A percentile compares a stretch with the other conserved stretches of the same genome.
These are phyloP conservation scores for Cladophialophora immunda DNA, from an alignment of 2,329 filamentous ascomycete species.

Conservation along the genomic window DNA sequence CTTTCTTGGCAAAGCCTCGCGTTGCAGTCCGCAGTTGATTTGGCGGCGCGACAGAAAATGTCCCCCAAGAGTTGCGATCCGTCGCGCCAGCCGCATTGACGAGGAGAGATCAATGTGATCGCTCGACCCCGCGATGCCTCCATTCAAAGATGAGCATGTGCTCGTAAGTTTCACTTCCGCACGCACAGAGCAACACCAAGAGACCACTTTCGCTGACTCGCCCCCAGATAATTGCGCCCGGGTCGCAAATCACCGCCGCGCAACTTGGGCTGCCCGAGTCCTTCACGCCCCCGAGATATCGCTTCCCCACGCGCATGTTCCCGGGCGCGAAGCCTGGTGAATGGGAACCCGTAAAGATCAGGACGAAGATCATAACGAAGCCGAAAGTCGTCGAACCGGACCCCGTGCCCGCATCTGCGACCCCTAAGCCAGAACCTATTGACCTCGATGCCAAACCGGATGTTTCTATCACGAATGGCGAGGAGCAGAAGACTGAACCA, in stretches of 20 bases:
- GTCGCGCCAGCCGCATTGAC: constrained; percentile 13
- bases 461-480: neutral
- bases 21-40: neutral
- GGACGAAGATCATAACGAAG: constrained; percentile 54
- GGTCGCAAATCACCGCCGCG: constrained; percentile 88
- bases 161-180: constrained; percentile 49
- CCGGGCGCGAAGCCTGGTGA: constrained; percentile 76
- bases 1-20: constrained; percentile 7
- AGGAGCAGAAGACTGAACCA: constrained; percentile 21
- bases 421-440: neutral
- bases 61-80: constrained; percentile 1
- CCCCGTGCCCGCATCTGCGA: constrained; percentile 6
- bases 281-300: constrained; percentile 88
- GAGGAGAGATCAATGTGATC: constrained; percentile 12
- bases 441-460: constrained; percentile 8
- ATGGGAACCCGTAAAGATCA: constrained; percentile 83
- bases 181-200: neutral
- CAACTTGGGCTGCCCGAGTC: constrained; percentile 88
- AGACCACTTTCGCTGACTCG: constrained; percentile 22
- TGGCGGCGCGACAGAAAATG: constrained; percentile 3
- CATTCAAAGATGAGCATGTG: constrained; percentile 63
- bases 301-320: constrained; percentile 95
- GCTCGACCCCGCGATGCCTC: constrained; percentile 50
- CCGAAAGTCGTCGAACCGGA: constrained; percentile 38
- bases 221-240: constrained; percentile 63